phyloP scores from a whole-genome alignment of 257 asterid genomes.

The Ehretia macrophylla region DNA sequence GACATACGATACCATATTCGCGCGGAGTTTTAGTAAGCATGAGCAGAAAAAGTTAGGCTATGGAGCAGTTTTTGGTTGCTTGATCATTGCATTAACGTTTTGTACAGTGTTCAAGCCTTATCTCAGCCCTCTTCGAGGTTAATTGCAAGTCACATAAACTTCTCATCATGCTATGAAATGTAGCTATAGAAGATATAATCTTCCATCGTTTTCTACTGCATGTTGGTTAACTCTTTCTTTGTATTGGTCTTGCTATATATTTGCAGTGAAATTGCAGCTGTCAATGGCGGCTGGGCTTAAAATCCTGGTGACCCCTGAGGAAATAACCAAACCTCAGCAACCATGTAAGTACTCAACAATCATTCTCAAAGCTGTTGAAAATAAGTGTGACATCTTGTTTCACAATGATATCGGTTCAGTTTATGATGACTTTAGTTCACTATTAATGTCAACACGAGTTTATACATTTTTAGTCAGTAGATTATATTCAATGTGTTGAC shows the following conservation, averaged over 20 bases:
- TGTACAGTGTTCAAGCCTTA: conserved; percentile 38
- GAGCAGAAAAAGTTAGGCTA: conserved; percentile 52
- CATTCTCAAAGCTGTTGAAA: too few relatives aligned
- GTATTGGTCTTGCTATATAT: conserved; percentile 35
- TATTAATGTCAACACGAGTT: too few relatives aligned
- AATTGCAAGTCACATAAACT: conserved; percentile 29
- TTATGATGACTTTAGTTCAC: too few relatives aligned
- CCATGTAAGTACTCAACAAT: not conserved
- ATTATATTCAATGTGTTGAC: too few relatives aligned
- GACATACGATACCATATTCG: conserved; percentile 65
- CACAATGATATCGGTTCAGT: too few relatives aligned
- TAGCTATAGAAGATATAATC: too few relatives aligned
- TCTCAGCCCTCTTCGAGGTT: conserved; percentile 32
- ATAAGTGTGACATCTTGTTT: too few relatives aligned
- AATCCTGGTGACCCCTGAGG: conserved; percentile 21
- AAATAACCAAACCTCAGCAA: not conserved
- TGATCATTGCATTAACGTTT: conserved; percentile 31
- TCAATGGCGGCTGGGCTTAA: conserved; percentile 32
- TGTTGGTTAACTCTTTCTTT: not conserved
- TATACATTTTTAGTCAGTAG: too few relatives aligned
- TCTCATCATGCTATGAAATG: not conserved
- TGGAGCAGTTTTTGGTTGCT: conserved; percentile 32
- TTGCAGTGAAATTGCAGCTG: conserved; percentile 29
- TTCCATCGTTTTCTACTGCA: too few relatives aligned
- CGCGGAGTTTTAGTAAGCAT: conserved; percentile 49